A percentile compares a stretch with the other conserved stretches of the same genome.
Conservation (phyloP, 164 flowering plant species). For the Cinnamomum micranthum region DNA sequence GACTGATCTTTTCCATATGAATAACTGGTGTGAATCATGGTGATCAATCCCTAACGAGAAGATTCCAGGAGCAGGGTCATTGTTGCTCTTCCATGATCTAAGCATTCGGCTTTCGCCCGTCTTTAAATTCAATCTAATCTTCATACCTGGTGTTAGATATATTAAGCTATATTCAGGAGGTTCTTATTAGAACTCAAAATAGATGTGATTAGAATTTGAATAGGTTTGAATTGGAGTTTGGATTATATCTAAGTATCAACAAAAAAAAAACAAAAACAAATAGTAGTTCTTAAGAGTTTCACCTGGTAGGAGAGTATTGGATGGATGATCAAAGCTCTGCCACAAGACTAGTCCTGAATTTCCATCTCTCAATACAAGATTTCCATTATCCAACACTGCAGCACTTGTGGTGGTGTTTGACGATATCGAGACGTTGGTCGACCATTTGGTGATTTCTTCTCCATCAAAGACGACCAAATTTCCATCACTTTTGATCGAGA, state of each 20-base stretch:
- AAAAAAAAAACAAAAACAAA: too few species aligned
- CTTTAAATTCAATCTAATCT: not conserved
- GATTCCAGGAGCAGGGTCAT: slow-evolving; percentile 13
- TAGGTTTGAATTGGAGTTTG: too few species aligned
- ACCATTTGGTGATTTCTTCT: not conserved
- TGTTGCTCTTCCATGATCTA: slow-evolving; percentile 11
- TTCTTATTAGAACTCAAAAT: too few species aligned
- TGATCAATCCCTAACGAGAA: slow-evolving; percentile 6
- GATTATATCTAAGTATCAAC: too few species aligned
- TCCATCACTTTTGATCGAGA: not conserved
- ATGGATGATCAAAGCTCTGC: slow-evolving; percentile 14
- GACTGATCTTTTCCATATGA: slow-evolving; percentile 5
- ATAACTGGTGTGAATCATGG: not conserved
- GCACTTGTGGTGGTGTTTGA: not conserved
- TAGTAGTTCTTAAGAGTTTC: too few species aligned
- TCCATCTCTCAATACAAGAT: slow-evolving; percentile 25
- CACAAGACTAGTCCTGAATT: not conserved
- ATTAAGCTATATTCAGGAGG: too few species aligned
- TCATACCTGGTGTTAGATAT: not conserved
- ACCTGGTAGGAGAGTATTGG: slow-evolving; percentile 4
- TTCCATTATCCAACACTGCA: slow-evolving; percentile 22
- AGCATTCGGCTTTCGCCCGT: not conserved
- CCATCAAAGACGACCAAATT: slow-evolving; percentile 7
- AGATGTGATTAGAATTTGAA: too few species aligned
- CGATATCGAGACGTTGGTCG: not conserved